Evolutionary conservation across 1,139 yeast genomes (phyloP), one percentile per base, ranked within the genome.

Genomic region (Diutina neorugosa): DNA sequence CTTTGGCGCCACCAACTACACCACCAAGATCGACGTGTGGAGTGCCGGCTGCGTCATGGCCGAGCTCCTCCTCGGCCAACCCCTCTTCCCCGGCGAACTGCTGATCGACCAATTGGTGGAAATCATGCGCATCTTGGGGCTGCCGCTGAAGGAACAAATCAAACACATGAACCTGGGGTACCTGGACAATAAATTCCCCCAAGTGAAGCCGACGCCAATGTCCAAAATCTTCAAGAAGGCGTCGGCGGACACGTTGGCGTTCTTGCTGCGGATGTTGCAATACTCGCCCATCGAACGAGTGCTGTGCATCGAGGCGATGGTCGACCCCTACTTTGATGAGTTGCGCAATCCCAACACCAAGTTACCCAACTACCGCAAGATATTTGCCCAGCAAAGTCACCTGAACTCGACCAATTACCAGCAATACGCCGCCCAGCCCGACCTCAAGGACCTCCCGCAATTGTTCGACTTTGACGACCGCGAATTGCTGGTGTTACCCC

Each of bases 1-100:
- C 56, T 89, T 88, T 69, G 96, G 96, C 21, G 94, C 96, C 12
- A 85, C 93, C 8, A 86, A 87, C 67, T 88, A 88, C 69, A 89
- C 98, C n/a, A 90, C 97, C 47, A 91, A 91, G 69, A 93, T 93
- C 61, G 98, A 93, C 67, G 83, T 93, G 54, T 93, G 98, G 98
- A 88, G 96, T 19, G 91, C 96, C 12, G 97, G 96, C 20, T 93
- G 98, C 71, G 98, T 93, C 43, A 90, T 93, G 89, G 98, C 98
- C 4, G 98, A 93, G 69, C 74, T 93, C 63, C 81, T 91, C 61
- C 77, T 93, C 55, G 98, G 98, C 9, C 97, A 90, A 66, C 98
- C 98, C 5, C 74, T 93, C 58, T 93, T 93, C 71, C 98, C 98
- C 9, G 98, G 98, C 53, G 98, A 93, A 67, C 84, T 93, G 55